Evolutionary conservation across 1,284 basidiomycete genomes (phyloP).

Genomic region (Ganoderma leucocontextum): DNA sequence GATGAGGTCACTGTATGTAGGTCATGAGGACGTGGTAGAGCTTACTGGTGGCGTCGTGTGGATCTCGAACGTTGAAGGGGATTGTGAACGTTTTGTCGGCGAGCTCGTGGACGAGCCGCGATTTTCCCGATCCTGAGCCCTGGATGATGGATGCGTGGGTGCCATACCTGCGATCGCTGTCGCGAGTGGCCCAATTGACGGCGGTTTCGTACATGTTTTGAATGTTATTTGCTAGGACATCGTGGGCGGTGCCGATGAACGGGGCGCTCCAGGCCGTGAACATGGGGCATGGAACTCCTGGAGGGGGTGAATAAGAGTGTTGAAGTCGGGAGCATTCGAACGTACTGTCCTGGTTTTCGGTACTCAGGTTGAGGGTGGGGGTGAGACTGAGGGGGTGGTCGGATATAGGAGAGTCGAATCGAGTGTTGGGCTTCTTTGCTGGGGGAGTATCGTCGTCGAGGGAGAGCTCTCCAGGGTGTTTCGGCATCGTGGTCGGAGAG

Average conservation of each 20-base stretch:
- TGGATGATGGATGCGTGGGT: slow-evolving; percentile 29
- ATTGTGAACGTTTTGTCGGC: slow-evolving; percentile 55
- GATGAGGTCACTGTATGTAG: background rate
- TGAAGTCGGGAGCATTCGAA: no score
- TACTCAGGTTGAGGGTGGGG: no score
- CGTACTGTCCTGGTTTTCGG: no score
- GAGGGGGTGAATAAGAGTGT: no score
- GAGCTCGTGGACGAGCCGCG: slow-evolving; percentile 59
- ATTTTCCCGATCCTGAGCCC: slow-evolving; percentile 45
- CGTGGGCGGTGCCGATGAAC: background rate
- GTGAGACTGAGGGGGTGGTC: no score
- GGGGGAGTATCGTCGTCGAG: no score
- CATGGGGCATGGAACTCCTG: no score
- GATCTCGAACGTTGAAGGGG: slow-evolving; percentile 36
- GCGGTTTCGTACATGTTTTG: background rate
- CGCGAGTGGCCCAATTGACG: no score
- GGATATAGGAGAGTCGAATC: no score
- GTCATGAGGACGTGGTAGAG: background rate
- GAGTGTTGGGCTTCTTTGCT: no score
- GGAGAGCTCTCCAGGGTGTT: no score
- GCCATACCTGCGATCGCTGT: background rate
- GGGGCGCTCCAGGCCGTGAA: background rate
- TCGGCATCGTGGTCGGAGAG: no score
- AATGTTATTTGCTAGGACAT: background rate
- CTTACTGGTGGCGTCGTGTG: background rate